These are phyloP conservation scores for Phytophthora sp. DNA, from an alignment of 352 stramenopile genomes.

Conservation along the genomic window DNA sequence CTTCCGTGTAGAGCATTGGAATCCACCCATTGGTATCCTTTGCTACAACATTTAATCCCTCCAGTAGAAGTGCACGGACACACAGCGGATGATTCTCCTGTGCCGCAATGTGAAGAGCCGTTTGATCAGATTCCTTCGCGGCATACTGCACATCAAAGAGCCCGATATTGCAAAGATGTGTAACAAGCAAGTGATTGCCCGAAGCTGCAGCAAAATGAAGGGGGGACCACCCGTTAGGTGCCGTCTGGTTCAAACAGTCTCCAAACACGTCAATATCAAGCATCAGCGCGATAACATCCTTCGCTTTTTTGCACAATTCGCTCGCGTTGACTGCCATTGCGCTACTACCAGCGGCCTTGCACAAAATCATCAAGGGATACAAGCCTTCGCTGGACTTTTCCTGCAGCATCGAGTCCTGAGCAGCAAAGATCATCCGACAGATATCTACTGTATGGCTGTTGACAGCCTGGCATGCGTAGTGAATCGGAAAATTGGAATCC, in stretches of 20 bases:
- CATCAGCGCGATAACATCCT: slow-evolving; percentile 52
- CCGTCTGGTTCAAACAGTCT: slow-evolving; percentile 48
- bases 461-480: slow-evolving; percentile 66
- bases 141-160: slow-evolving; percentile 48
- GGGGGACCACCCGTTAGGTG: slow-evolving; percentile 50
- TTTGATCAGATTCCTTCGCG: slow-evolving; percentile 50
- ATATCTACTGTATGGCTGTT: slow-evolving; percentile 57
- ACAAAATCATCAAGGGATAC: slow-evolving; percentile 61
- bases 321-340: slow-evolving; percentile 3
- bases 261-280: slow-evolving; percentile 69
- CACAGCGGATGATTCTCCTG: slow-evolving; percentile 34
- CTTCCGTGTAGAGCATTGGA: slow-evolving; percentile 48
- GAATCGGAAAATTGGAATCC: slow-evolving; percentile 53
- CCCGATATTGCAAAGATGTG: slow-evolving; percentile 36
- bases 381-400: slow-evolving; percentile 49
- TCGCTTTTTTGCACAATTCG: slow-evolving; percentile 29
- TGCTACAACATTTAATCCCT: slow-evolving; percentile 44
- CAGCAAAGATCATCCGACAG: slow-evolving; percentile 49
- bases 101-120: slow-evolving; percentile 67
- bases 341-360: slow-evolving; percentile 30
- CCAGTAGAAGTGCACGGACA: slow-evolving; percentile 48
- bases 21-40: slow-evolving; percentile 61
- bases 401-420: slow-evolving; percentile 40
- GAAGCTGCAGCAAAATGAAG: slow-evolving; percentile 58
- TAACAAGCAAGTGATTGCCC: slow-evolving; percentile 62